Conservation (phyloP, 139 green algal genomes). For the Chlorella sp. region DNA sequence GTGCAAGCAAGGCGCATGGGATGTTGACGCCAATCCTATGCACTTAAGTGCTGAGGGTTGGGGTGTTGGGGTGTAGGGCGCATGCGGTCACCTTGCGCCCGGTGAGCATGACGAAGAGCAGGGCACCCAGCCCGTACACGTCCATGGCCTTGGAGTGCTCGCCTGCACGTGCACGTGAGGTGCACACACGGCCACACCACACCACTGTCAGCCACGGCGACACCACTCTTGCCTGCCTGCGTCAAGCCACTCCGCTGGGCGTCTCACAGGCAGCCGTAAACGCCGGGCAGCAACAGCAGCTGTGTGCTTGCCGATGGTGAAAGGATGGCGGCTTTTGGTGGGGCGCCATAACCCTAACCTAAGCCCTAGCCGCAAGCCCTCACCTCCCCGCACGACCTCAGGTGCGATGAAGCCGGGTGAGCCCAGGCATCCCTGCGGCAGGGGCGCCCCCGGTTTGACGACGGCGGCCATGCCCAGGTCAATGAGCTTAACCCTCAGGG, state of each 20-base stretch:
- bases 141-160: constrained; percentile 6
- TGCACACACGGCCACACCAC: too few relatives aligned
- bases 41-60: too few relatives aligned
- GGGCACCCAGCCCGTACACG: constrained; percentile 35
- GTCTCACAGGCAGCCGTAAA: neutral
- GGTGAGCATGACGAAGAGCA: constrained; percentile 51
- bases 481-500: constrained; percentile 44
- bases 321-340: neutral
- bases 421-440: constrained; percentile 28
- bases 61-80: too few relatives aligned
- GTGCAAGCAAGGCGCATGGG: too few relatives aligned
- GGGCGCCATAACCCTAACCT: too few relatives aligned
- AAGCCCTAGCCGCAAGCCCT: too few relatives aligned
- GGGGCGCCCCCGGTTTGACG: constrained; percentile 1
- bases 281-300: neutral
- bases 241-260: too few relatives aligned
- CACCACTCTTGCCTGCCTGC: neutral
- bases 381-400: constrained; percentile 22
- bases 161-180: neutral
- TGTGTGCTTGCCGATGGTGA: neutral
- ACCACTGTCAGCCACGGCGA: too few relatives aligned
- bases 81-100: constrained; percentile 23
- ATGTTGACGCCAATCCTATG: too few relatives aligned
- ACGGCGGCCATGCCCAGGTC: constrained; percentile 42
- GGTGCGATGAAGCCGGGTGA: constrained; percentile 47